These are phyloP conservation scores for Aspergillus sp. DNA, from an alignment of 2,329 filamentous ascomycete species.

Conservation along the genomic window DNA sequence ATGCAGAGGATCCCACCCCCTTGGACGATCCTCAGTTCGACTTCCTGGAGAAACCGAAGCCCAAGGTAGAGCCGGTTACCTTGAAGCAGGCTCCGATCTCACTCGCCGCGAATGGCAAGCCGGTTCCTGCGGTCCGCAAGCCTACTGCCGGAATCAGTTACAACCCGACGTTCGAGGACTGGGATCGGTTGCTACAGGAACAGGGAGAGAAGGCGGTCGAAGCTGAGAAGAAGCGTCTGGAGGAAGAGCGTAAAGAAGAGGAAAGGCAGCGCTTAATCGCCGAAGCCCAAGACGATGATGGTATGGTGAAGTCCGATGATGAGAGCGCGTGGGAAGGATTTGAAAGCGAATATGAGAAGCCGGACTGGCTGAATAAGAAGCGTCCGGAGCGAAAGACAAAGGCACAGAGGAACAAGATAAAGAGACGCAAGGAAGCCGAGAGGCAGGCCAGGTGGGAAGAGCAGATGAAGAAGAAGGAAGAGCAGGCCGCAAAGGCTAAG, in stretches of 20 bases:
- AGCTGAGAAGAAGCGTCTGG: constrained; percentile 73
- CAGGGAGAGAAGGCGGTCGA: constrained; percentile 80
- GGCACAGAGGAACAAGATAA: constrained; percentile 81
- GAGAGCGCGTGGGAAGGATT: constrained; percentile 91
- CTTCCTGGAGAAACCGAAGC: constrained; percentile 67
- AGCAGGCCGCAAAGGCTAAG: constrained; percentile 71
- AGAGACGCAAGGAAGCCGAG: constrained; percentile 86
- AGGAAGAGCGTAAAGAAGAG: constrained; percentile 66
- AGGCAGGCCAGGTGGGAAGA: constrained; percentile 72
- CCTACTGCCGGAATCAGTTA: constrained; percentile 86
- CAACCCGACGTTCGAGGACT: constrained; percentile 86
- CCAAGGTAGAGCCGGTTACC: constrained; percentile 72
- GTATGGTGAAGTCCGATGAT: constrained; percentile 75
- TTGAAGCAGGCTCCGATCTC: constrained; percentile 77
- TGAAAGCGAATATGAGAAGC: constrained; percentile 75
- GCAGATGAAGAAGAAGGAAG: constrained; percentile 70
- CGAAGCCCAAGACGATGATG: constrained; percentile 74
- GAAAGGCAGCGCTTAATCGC: constrained; percentile 68
- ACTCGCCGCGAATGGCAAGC: constrained; percentile 78
- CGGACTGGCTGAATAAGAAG: constrained; percentile 69
- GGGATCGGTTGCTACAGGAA: constrained; percentile 71
- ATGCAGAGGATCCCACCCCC: constrained; percentile 45
- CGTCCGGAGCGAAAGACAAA: constrained; percentile 82
- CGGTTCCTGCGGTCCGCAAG: constrained; percentile 73
- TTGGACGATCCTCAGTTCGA: constrained; percentile 57